These are phyloP conservation scores for Trichoderma sp. DNA, from an alignment of 2,329 filamentous ascomycete species.

Conservation along the genomic window DNA sequence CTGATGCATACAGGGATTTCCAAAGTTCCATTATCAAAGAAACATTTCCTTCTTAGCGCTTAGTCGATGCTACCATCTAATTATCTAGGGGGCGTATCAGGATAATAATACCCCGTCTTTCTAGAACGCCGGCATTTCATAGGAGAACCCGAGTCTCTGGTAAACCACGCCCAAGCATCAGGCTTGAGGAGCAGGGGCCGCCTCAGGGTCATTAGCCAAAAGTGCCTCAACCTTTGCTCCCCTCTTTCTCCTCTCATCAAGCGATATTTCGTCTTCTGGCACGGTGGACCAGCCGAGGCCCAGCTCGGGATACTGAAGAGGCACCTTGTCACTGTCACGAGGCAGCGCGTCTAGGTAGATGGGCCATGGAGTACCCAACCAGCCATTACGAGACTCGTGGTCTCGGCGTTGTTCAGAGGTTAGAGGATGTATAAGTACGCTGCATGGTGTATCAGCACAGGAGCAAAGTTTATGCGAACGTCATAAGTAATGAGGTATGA, in stretches of 20 bases:
- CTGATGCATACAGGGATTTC: not conserved
- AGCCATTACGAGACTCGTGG: constrained; percentile 41
- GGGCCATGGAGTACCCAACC: constrained; percentile 42
- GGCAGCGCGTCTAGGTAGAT: constrained; percentile 41
- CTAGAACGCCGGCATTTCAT: not conserved
- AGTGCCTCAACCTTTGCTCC: constrained; percentile 39
- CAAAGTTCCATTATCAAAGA: not conserved
- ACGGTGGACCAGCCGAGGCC: constrained; percentile 39
- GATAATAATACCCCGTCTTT: not conserved
- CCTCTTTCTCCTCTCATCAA: constrained; percentile 39
- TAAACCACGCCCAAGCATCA: constrained; percentile 20
- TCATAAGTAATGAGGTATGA: not conserved
- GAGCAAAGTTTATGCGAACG: not conserved
- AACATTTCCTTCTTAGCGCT: not conserved
- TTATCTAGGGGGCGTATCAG: not conserved
- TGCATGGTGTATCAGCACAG: constrained; percentile 16
- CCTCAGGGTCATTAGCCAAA: constrained; percentile 38
- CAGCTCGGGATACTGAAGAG: constrained; percentile 41
- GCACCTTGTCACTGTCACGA: constrained; percentile 34
- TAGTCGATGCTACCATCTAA: not conserved
- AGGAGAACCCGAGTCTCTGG: not conserved
- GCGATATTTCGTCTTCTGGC: constrained; percentile 37
- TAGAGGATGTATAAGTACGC: constrained; percentile 41
- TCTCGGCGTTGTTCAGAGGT: constrained; percentile 40
- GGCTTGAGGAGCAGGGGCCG: constrained; percentile 38